Percentiles rank a stretch among this genome's conserved stretches.
phyloP scores from a whole-genome alignment of 2,329 filamentous ascomycete genomes.

The Xylariaceae sp. region DNA sequence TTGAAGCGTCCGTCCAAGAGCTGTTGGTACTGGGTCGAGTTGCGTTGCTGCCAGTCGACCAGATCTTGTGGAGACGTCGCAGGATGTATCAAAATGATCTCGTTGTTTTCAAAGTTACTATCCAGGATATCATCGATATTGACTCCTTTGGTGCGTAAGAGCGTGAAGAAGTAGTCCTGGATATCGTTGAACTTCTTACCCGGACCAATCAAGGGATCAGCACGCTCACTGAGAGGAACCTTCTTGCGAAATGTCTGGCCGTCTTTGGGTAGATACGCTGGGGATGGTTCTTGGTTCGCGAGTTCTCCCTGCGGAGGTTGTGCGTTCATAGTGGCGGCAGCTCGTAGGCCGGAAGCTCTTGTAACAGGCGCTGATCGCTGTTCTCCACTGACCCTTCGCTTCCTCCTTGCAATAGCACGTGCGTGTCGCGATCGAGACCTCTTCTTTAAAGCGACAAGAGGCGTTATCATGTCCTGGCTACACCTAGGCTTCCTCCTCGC shows the following conservation, averaged over 20 bases:
- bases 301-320: too few species aligned
- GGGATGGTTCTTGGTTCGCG: too few species aligned
- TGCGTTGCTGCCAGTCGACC: conserved; percentile 27
- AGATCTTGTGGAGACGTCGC: conserved; percentile 13
- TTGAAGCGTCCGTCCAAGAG: conserved; percentile 30
- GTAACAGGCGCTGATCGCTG: too few species aligned
- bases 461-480: neutral
- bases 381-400: too few species aligned
- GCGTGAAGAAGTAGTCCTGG: conserved; percentile 22
- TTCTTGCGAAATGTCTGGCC: conserved; percentile 7
- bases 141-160: conserved; percentile 18
- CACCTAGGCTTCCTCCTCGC: neutral
- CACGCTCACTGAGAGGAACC: conserved; percentile 16
- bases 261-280: too few species aligned
- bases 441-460: neutral
- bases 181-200: conserved; percentile 15
- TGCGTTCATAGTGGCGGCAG: too few species aligned
- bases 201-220: conserved; percentile 14
- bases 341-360: neutral
- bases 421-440: neutral
- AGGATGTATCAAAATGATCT: conserved; percentile 28
- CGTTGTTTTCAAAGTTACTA: conserved; percentile 29
- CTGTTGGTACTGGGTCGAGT: conserved; percentile 24
- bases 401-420: too few species aligned
- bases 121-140: conserved; percentile 29